Conservation (phyloP, 1,284 basidiomycete species). For the Veloboletus limbatus region DNA sequence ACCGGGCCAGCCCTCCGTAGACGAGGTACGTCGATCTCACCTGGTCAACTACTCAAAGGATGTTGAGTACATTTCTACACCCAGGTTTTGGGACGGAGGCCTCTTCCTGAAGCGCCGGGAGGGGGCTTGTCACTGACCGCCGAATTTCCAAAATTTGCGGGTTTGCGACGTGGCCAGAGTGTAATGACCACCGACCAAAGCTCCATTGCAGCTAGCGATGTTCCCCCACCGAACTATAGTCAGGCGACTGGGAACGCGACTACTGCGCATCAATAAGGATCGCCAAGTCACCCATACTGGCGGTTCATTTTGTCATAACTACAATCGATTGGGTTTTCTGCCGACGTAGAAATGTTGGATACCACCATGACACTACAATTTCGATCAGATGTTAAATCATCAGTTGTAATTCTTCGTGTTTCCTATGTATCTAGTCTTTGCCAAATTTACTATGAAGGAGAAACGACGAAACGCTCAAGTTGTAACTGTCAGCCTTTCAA, state of each 20-base stretch:
- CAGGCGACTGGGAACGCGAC: slow-evolving; percentile 19
- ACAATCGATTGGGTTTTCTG: neutral
- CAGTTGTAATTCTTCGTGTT: no score
- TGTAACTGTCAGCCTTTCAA: neutral
- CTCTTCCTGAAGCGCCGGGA: slow-evolving; percentile 27
- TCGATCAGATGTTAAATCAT: no score
- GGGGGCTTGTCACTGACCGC: slow-evolving; percentile 17
- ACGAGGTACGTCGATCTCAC: slow-evolving; percentile 21
- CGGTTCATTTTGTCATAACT: neutral
- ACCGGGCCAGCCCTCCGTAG: slow-evolving; percentile 2
- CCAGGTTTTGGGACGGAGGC: slow-evolving; percentile 17
- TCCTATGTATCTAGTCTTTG: neutral
- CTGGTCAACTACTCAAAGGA: neutral
- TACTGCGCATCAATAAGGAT: neutral
- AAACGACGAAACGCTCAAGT: no score
- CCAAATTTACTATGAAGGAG: neutral
- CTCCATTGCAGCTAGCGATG: slow-evolving; percentile 18
- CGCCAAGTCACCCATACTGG: neutral
- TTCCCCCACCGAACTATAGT: slow-evolving; percentile 26
- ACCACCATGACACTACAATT: no score
- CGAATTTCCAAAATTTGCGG: slow-evolving; percentile 20
- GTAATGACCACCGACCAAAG: slow-evolving; percentile 1
- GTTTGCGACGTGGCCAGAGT: slow-evolving; percentile 6
- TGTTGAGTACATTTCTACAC: neutral
- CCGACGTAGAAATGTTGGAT: neutral